Conservation (phyloP, 257 asterid species). For the Solanum rostratum region DNA sequence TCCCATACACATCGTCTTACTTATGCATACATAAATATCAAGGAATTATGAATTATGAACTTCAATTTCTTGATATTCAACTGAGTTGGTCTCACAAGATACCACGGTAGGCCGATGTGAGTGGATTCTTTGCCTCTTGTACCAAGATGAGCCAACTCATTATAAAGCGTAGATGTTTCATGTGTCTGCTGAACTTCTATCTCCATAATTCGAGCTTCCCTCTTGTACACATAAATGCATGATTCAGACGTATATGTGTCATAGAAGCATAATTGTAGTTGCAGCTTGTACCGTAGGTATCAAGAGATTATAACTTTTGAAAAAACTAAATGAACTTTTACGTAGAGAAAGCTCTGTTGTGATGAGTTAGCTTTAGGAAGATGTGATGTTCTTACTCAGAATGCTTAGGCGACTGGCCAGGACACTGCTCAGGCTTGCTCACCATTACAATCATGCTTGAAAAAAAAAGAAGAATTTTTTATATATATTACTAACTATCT, state of each 20-base stretch:
- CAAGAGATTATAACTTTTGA: not conserved
- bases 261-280: not conserved
- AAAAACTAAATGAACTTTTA: not conserved
- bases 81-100: not conserved
- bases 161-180: not conserved
- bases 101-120: not conserved
- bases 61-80: not conserved
- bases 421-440: not conserved
- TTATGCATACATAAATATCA: not conserved
- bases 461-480: not conserved
- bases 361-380: not conserved
- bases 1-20: not conserved
- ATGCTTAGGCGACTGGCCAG: not conserved
- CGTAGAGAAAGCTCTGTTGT: not conserved
- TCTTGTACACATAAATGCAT: not conserved
- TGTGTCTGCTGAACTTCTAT: not conserved
- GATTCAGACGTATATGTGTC: not conserved
- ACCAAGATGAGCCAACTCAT: not conserved
- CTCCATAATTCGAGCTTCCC: not conserved
- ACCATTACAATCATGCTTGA: not conserved
- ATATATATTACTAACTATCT: not conserved
- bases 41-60: not conserved
- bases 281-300: not conserved
- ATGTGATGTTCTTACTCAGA: not conserved
- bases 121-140: not conserved